A percentile compares a stretch with the other conserved stretches of the same genome.
phyloP scores from a whole-genome alignment of 352 stramenopile species.

The Hyaloperonospora brassicae region DNA sequence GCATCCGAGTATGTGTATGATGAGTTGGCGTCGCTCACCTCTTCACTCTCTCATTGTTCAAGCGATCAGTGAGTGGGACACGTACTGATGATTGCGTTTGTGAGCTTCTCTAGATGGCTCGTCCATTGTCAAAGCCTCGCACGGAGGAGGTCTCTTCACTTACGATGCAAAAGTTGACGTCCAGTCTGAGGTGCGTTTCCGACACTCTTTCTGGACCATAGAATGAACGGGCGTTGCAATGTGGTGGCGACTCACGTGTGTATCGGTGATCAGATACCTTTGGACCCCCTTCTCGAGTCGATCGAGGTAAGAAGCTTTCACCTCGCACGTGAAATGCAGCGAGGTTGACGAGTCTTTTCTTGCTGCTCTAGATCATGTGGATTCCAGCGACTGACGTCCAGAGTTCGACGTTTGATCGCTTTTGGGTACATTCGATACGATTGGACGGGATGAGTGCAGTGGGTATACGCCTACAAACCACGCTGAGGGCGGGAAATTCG shows the following conservation, averaged over 20 bases:
- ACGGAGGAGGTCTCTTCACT: slow-evolving; percentile 22
- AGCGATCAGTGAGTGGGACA: too few species aligned
- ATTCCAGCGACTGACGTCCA: slow-evolving; percentile 11
- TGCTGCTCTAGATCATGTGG: slow-evolving; percentile 33
- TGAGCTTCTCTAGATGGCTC: slow-evolving; percentile 15
- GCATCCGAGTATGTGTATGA: slow-evolving; percentile 16
- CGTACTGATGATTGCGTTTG: slow-evolving; percentile 6
- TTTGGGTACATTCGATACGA: slow-evolving; percentile 21
- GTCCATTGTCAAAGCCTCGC: too few species aligned
- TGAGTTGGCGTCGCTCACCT: not conserved
- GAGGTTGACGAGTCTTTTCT: too few species aligned
- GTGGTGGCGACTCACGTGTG: too few species aligned
- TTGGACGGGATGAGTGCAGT: slow-evolving; percentile 22
- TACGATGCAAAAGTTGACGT: slow-evolving; percentile 15
- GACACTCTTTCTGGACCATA: not conserved
- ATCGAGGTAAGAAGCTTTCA: too few species aligned
- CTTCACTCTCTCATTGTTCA: not conserved
- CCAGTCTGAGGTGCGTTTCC: slow-evolving; percentile 12
- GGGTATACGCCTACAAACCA: slow-evolving; percentile 33
- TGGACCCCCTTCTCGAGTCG: slow-evolving; percentile 30
- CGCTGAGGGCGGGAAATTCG: slow-evolving; percentile 6
- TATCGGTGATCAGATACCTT: slow-evolving; percentile 8
- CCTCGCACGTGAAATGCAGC: too few species aligned
- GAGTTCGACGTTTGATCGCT: slow-evolving; percentile 35
- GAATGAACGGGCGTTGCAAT: not conserved